These are phyloP conservation scores for Aspergillus brunneoviolaceus DNA, from an alignment of 2,329 filamentous ascomycete species.

Conservation along the genomic window DNA sequence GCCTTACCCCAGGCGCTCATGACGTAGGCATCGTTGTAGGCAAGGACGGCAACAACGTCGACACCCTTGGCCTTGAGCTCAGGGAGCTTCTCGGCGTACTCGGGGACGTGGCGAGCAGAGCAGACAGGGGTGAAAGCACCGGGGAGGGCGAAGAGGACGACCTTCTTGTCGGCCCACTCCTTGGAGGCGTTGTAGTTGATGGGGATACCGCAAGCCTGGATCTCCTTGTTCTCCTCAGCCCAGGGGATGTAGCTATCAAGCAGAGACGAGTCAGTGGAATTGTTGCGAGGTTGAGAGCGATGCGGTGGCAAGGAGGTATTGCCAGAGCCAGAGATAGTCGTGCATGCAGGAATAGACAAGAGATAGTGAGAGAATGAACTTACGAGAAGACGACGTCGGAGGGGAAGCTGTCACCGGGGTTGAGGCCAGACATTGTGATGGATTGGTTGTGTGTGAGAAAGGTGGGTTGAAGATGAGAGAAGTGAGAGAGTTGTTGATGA, in stretches of 20 bases:
- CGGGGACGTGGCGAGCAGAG: constrained; percentile 76
- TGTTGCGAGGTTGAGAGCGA: background rate
- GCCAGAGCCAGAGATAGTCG: background rate
- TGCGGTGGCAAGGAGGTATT: background rate
- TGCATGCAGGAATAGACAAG: background rate
- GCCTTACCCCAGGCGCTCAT: constrained; percentile 91
- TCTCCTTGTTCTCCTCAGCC: constrained; percentile 63
- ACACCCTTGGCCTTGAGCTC: constrained; percentile 77
- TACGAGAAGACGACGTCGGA: constrained; percentile 74
- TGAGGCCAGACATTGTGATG: constrained; percentile 63
- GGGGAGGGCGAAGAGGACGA: constrained; percentile 67
- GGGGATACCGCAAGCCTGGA: constrained; percentile 76
- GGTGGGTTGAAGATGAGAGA: constrained; percentile 7
- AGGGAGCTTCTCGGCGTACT: constrained; percentile 71
- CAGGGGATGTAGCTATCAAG: constrained; percentile 70
- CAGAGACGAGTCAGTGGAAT: constrained; percentile 8
- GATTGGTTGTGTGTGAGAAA: constrained; percentile 12
- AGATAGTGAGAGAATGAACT: constrained; percentile 28
- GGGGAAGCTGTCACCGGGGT: constrained; percentile 82
- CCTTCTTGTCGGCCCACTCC: constrained; percentile 69
- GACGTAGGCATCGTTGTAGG: constrained; percentile 81
- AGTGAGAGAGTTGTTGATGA: constrained; percentile 9
- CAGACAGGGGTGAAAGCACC: constrained; percentile 86
- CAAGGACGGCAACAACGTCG: constrained; percentile 77
- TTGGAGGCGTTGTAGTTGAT: constrained; percentile 77